A percentile compares a stretch with the other conserved stretches of the same genome.
phyloP scores from a whole-genome alignment of 345 rosid species.

The Boechera stricta region DNA sequence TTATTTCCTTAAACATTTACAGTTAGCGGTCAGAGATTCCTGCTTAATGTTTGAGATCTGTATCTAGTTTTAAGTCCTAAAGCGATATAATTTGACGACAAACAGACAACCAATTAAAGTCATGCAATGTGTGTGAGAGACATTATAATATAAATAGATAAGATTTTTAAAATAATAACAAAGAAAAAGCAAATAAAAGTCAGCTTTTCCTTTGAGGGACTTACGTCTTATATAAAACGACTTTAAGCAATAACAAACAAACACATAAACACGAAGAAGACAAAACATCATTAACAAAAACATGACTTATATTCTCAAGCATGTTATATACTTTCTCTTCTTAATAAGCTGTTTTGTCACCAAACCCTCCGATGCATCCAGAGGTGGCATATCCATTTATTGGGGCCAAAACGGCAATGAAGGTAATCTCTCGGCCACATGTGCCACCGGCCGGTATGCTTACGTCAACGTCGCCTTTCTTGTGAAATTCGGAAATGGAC shows the following conservation, averaged over 20 bases:
- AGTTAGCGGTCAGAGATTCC: constrained; percentile 22
- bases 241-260: constrained; percentile 19
- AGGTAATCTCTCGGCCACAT: constrained; percentile 53
- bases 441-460: constrained; percentile 54
- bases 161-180: neutral
- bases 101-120: constrained; percentile 27
- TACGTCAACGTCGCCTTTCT: constrained; percentile 66
- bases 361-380: constrained; percentile 28
- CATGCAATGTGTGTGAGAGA: constrained; percentile 41
- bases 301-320: constrained; percentile 26
- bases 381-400: constrained; percentile 49
- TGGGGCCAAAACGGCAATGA: constrained; percentile 72
- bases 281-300: neutral
- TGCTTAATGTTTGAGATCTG: neutral
- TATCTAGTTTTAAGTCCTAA: constrained; percentile 11
- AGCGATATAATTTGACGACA: constrained; percentile 8
- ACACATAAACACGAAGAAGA: constrained; percentile 25
- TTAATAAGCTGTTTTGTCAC: constrained; percentile 11
- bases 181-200: constrained; percentile 2
- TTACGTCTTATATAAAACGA: neutral
- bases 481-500: constrained; percentile 58
- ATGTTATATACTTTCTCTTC: constrained; percentile 18
- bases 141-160: constrained; percentile 19
- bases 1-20: neutral
- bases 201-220: neutral